Percentiles rank a stretch among this genome's conserved stretches.
Conservation (phyloP, 495 filamentous ascomycete genomes). For the Hyaloscypha variabilis region DNA sequence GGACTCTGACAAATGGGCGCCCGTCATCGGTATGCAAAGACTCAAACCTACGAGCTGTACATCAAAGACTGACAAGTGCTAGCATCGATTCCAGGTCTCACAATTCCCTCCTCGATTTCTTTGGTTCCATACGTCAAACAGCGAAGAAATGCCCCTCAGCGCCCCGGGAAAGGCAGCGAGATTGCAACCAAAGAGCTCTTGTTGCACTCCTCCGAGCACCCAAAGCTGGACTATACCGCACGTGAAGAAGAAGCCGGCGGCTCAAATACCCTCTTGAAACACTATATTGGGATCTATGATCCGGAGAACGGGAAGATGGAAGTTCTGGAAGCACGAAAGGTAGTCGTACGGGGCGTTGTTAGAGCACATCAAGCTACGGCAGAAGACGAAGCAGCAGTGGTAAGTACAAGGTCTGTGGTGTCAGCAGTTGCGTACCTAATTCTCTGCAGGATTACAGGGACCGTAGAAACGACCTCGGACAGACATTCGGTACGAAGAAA, state of each 20-base stretch:
- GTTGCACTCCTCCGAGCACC: conserved; percentile 77
- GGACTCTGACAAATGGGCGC: conserved; percentile 57
- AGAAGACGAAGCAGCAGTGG: conserved; percentile 30
- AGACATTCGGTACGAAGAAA: conserved; percentile 93
- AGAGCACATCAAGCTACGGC: conserved; percentile 51
- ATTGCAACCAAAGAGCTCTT: conserved; percentile 60
- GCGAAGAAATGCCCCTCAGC: conserved; percentile 43
- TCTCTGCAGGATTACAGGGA: conserved; percentile 54
- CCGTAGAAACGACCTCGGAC: conserved; percentile 71
- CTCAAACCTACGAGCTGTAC: neutral
- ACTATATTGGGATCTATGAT: conserved; percentile 89
- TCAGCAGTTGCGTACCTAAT: conserved; percentile 20
- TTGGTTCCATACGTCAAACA: conserved; percentile 67
- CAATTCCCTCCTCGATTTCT: conserved; percentile 53
- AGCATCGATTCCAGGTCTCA: conserved; percentile 73
- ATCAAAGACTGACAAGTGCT: conserved; percentile 22
- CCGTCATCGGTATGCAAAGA: conserved; percentile 62
- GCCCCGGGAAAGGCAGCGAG: conserved; percentile 44
- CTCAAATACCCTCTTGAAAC: conserved; percentile 68
- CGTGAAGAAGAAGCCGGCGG: conserved; percentile 68
- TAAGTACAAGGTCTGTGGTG: conserved; percentile 18
- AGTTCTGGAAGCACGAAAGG: conserved; percentile 73
- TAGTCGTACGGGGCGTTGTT: conserved; percentile 68
- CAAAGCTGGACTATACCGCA: conserved; percentile 78
- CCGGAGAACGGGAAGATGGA: conserved; percentile 71